Percentiles rank a stretch among this genome's conserved stretches.
phyloP scores from a whole-genome alignment of 2,329 filamentous ascomycete species.

The Colletotrichum shisoi region DNA sequence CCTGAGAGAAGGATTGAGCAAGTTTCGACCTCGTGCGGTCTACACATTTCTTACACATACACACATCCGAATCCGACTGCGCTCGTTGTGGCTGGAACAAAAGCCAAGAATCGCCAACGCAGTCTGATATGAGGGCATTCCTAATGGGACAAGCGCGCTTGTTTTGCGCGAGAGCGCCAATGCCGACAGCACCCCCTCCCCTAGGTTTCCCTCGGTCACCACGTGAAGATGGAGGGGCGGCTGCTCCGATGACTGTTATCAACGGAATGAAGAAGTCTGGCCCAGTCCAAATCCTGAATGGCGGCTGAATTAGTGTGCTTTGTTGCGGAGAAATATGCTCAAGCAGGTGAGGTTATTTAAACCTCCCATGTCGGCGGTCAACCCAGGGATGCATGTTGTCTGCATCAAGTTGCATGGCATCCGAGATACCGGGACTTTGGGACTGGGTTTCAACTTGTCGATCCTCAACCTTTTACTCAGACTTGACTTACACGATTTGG shows the following conservation, averaged over 20 bases:
- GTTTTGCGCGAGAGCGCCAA: too few species aligned
- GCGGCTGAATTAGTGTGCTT: background rate
- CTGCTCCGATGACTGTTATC: background rate
- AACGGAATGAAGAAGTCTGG: background rate
- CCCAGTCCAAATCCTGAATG: background rate
- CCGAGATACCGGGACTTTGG: background rate
- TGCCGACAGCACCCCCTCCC: too few species aligned
- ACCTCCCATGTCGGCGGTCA: background rate
- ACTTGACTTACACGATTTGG: background rate
- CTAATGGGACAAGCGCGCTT: background rate
- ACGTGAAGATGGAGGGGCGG: background rate
- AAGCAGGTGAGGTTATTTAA: background rate
- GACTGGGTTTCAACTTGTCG: background rate
- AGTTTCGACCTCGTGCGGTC: background rate
- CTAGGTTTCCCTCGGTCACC: background rate
- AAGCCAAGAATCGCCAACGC: background rate
- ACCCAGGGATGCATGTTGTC: background rate
- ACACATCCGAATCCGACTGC: background rate
- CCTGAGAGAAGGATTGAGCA: conserved; percentile 23
- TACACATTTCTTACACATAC: background rate
- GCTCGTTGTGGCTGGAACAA: background rate
- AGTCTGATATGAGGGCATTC: background rate
- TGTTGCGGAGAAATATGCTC: background rate
- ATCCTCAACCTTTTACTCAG: background rate
- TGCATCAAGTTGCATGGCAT: background rate